Percentiles rank a stretch among this genome's conserved stretches.
Conservation (phyloP, 2,329 filamentous ascomycete species). For the Aureobasidium namibiae region DNA sequence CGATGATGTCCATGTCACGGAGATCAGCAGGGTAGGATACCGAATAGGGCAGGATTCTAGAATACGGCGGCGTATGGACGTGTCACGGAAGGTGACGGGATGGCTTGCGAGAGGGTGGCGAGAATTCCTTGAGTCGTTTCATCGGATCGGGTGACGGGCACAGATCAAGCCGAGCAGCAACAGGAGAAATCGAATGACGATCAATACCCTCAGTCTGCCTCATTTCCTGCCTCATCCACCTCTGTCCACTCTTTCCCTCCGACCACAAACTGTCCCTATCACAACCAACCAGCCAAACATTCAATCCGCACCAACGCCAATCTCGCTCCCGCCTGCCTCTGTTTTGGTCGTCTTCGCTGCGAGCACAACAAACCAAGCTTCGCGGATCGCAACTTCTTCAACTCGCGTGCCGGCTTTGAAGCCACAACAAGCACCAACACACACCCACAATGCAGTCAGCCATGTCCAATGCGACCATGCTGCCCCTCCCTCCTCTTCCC, state of each 20-base stretch:
- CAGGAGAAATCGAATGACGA: constrained; percentile 10
- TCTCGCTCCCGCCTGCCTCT: neutral
- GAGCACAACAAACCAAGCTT: neutral
- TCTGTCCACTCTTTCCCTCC: neutral
- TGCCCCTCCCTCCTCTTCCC: constrained; percentile 61
- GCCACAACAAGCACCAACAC: constrained; percentile 1
- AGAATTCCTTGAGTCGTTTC: neutral
- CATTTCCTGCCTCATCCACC: neutral
- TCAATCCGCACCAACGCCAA: neutral
- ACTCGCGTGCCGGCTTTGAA: constrained; percentile 2
- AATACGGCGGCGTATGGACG: neutral
- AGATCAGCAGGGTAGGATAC: neutral
- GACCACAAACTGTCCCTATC: neutral
- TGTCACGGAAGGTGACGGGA: neutral
- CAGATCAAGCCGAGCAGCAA: neutral
- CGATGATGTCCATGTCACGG: neutral
- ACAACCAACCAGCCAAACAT: neutral
- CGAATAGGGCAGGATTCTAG: neutral
- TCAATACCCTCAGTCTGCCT: neutral
- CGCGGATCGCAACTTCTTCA: neutral
- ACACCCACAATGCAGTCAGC: neutral
- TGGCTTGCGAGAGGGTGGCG: neutral
- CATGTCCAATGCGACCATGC: constrained; percentile 44
- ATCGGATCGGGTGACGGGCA: neutral
- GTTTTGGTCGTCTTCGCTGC: neutral